phyloP scores from a whole-genome alignment of 108 stramenopile genomes.

The Cyclotella choctawhatcheeana region DNA sequence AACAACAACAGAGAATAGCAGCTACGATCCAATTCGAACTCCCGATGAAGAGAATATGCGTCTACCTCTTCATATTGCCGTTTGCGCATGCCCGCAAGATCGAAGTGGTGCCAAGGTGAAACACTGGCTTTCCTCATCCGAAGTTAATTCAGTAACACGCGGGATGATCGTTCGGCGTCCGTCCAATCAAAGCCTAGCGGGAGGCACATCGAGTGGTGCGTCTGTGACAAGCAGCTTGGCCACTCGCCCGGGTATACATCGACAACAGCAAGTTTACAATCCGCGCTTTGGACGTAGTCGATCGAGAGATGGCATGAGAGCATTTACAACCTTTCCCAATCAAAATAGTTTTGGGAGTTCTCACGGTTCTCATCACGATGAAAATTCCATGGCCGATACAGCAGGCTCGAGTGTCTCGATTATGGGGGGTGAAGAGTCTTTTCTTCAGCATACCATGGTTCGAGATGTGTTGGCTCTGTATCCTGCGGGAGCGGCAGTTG shows the following conservation, averaged over 20 bases:
- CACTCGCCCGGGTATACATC: slow-evolving; percentile 2
- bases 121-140: slow-evolving; percentile 40
- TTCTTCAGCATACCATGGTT: slow-evolving; percentile 49
- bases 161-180: slow-evolving; percentile 6
- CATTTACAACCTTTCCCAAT: slow-evolving; percentile 16
- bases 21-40: slow-evolving; percentile 27
- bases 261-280: slow-evolving; percentile 48
- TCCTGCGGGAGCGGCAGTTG: slow-evolving; percentile 42
- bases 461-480: slow-evolving; percentile 42
- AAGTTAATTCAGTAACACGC: slow-evolving; percentile 15
- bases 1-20: background rate
- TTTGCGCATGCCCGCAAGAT: slow-evolving; percentile 40
- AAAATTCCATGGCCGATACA: background rate
- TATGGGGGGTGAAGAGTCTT: slow-evolving; percentile 13
- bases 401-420: slow-evolving; percentile 21
- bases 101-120: slow-evolving; percentile 22
- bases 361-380: slow-evolving; percentile 9
- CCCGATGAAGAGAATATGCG: slow-evolving; percentile 50
- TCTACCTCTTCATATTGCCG: slow-evolving; percentile 52
- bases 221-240: slow-evolving; percentile 2
- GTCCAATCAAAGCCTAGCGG: background rate
- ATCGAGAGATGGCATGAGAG: slow-evolving; percentile 31
- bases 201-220: background rate
- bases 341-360: slow-evolving; percentile 25
- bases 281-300: slow-evolving; percentile 51